Evolutionary conservation across 2,329 filamentous ascomycete genomes (phyloP), one percentile per base, ranked within the genome.

Genomic region (Hypomyces rosellus): DNA sequence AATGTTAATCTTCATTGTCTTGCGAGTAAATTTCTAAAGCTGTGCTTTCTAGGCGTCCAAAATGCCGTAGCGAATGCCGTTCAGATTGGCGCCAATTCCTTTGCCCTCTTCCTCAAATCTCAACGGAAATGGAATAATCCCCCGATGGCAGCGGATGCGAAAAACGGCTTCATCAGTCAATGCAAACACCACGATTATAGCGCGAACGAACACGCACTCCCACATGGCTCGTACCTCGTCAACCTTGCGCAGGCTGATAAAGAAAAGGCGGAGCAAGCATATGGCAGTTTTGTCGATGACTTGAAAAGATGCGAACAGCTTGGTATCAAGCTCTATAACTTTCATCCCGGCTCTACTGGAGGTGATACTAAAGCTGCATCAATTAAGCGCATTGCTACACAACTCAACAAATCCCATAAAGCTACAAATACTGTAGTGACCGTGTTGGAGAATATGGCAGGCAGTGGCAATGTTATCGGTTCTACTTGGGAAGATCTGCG

Each of bases 91-190:
- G 91, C 87, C 55, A 99, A 97, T 65, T 83, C 91, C 9, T 95
- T 97, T 60, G 93, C 93, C 4, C 76, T 97, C 16, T 99, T 99
- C 71, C 78, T 99, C 59, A 97, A 97, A 66, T 95, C 89, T 0
- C 93, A 99, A 68, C 84, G 91, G 49, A 97, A 96, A 73, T 99
- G 93, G 93, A 77, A 81, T 25, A 95, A 86, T 61, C 89, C 91
- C 8, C 80, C 88, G 1, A 76, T 99, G 4, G 76, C 85, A 22
- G 69, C 81, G 37, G 82, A 86, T 22, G 80, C 85, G 48, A 76
- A 80, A 45, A 75, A 82, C 39, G 77, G 82, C 37, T 99, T 97
- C 70, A 79, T 79, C 50, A 75, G 76, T 40, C 72, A 82, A 33
- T 88, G 89, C 63, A 74, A 80, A 46, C 72, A 84, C 45, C 82